phyloP scores from a whole-genome alignment of 768 basidiomycete genomes.

The Tulasnella sp. region DNA sequence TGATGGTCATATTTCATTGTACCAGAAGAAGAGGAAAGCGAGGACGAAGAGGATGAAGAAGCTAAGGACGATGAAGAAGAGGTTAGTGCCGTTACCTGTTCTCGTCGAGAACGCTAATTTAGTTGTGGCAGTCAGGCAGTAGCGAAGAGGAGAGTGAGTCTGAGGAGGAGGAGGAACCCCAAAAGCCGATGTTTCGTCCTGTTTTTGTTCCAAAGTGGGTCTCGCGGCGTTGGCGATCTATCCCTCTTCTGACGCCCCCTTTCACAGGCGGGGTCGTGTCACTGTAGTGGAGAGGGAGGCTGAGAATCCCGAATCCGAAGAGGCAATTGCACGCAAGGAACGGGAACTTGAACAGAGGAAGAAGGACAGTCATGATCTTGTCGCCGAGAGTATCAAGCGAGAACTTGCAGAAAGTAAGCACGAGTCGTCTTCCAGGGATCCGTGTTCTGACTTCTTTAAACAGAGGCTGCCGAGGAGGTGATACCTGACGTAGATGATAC shows the following conservation, averaged over 20 bases:
- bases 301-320: constrained; percentile 62
- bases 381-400: constrained; percentile 84
- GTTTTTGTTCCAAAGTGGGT: not conserved
- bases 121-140: not conserved
- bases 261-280: constrained; percentile 51
- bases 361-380: constrained; percentile 81
- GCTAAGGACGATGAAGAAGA: not conserved
- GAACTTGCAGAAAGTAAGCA: constrained; percentile 82
- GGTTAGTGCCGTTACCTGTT: too few species aligned
- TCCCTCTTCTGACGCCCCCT: too few species aligned
- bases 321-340: constrained; percentile 53
- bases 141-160: too few species aligned
- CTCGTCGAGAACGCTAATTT: not conserved
- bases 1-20: too few species aligned
- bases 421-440: not conserved
- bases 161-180: not conserved
- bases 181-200: not conserved
- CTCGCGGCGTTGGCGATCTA: too few species aligned
- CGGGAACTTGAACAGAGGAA: constrained; percentile 69
- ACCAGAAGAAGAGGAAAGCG: not conserved
- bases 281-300: constrained; percentile 61
- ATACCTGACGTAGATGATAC: constrained; percentile 89
- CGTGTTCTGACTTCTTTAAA: not conserved
- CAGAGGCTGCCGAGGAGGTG: constrained; percentile 80
- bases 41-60: not conserved